Evolutionary conservation across 495 filamentous ascomycete genomes (phyloP), one percentile per base, ranked within the genome.

Genomic region (Hypoxylon fragiforme): DNA sequence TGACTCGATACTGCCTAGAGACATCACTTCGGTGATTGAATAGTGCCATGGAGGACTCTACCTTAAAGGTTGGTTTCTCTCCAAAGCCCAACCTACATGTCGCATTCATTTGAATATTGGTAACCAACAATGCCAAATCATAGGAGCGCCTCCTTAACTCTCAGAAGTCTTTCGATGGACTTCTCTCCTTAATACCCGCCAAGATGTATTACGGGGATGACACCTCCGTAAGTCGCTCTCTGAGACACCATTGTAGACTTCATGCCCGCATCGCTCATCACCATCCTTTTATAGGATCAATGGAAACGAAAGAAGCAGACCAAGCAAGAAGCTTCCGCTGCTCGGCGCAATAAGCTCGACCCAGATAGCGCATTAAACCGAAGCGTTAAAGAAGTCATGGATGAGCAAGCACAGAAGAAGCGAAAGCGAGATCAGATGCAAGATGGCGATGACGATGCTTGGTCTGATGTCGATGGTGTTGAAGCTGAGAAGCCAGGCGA

Each of bases 131-230:
- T 40, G 30, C 18, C 8, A 39, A 36, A 40, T 32, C 11, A 57
- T 57, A 94, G 94, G 89, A 91, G 64, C 90, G 91, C 60, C 79
- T 98, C 60, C 86, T 84, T 68, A 87, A 83, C 71, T 89, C 96
- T 67, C 84, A 90, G 24, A 80, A 87, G 70, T 85, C 92, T 54
- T 97, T 98, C 66, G 87, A 96, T 68, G 90, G 92, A 47, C 73
- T 98, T 13, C 79, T 98, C 54, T 92, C 91, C 19, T 77, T 98
- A 39, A 96, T 96, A 64, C 94, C 94, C 20, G 92, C 90, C 15
- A 92, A 92, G 70, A 84, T 88, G 61, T 96, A 96, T 72, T 96
- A 94, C 66, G 89, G 86, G 31, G 85, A 91, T 62, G 90, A 95
- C 61, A 85, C 76, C 32, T 91, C 76, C 73, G 91, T 96, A 86